Base-by-base conservation (phyloP, 192 early-diverging fungal genomes). In the Mortierella antarctica region DNA sequence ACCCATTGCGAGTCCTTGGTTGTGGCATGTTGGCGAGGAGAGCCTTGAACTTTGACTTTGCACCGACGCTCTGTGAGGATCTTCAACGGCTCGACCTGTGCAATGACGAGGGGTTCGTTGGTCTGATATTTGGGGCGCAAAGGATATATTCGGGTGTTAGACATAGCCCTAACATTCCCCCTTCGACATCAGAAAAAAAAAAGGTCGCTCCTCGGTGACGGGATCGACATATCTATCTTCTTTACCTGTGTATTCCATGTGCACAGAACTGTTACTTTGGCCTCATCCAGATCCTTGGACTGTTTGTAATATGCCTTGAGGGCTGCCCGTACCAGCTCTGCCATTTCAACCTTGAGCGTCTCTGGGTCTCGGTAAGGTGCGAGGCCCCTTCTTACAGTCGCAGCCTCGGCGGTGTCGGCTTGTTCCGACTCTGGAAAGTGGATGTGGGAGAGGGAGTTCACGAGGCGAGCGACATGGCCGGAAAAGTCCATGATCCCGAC, bases 1-100 rank as follows among this genome's bases (percentile, higher is more conserved):
- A 92, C 82, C 93, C 93, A 94, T 67, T 91, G 84, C 3, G 93
- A 91, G 71, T 94, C 92, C 70, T 94, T 94, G 14, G 87, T 84
- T 31, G 65, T 62, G 0, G 93, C 86, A 18, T 72, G 57, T 1
- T 78, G 76, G 51, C 93, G 73, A 13, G 88, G 88, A 13, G 86
- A 63, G 41, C 89, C 89, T 46, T 85, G 82, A 10, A 92, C 52
- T 18, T 85, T 71, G 5, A 93, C 89, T 54, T 88, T 71, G 59
- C 69, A 78, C 7, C 53, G 55, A 6, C 46, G 15, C 12, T 39
- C 42, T 59, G 48, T 76, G 44, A 68, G 82, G 2, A 46, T 21
- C 21, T 49, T 59, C 7, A 73, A 55, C 13, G 65, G 47, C 52
- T 82, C 52, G 63, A 82, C 64, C 40, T 74, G 73, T 2, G 70